Evolutionary conservation across 306 rosid species (phyloP).

Genomic region (Acacia confusa): DNA sequence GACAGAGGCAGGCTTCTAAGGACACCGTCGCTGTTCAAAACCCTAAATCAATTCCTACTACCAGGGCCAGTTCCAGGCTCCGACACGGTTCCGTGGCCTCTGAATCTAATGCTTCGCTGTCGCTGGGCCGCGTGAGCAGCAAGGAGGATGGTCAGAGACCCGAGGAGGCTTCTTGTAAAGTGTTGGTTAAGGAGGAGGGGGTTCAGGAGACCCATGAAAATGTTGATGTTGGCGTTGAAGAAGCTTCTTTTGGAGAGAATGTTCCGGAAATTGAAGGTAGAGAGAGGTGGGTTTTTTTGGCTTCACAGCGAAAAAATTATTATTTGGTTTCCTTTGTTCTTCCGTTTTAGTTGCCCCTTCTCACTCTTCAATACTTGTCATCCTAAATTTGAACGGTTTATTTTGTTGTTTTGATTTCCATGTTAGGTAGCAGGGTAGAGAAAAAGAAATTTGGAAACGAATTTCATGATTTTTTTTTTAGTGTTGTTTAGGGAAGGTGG

Average conservation of each 20-base stretch:
- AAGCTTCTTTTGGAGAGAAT: constrained; percentile 89
- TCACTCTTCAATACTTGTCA: background rate
- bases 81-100: constrained; percentile 36
- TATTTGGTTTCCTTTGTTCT: background rate
- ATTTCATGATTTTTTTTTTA: constrained; percentile 2
- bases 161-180: constrained; percentile 9
- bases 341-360: background rate
- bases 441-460: background rate
- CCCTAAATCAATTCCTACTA: constrained; percentile 39
- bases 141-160: constrained; percentile 19
- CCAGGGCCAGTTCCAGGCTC: constrained; percentile 42
- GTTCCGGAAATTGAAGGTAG: constrained; percentile 79
- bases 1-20: constrained; percentile 29
- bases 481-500: constrained; percentile 12
- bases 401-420: constrained; percentile 5
- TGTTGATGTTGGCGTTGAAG: constrained; percentile 50
- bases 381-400: background rate
- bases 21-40: constrained; percentile 21
- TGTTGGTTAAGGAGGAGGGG: constrained; percentile 22
- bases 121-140: constrained; percentile 24
- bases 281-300: constrained; percentile 68
- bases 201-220: constrained; percentile 22
- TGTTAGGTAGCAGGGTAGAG: background rate
- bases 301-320: background rate
- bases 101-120: constrained; percentile 32